Evolutionary conservation across 108 stramenopile genomes (phyloP), one percentile per base, ranked within the genome.

Genomic region (Craspedostauros australis): DNA sequence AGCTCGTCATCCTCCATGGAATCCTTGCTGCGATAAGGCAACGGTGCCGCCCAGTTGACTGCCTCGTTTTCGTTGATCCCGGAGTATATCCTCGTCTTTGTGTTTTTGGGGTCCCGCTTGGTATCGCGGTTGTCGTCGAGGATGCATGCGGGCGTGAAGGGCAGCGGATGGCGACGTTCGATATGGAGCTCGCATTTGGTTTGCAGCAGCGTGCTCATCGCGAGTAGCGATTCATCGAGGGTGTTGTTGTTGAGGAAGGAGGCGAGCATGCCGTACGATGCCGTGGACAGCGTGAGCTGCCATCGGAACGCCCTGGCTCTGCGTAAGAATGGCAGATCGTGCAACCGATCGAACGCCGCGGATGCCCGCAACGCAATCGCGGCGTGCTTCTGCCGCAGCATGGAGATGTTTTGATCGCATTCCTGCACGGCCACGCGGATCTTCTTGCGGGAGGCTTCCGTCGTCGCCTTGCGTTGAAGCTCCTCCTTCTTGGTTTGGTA

Each of bases 161-260:
- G 85, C 41, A 84, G 45, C 1, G 91, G 87, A 62, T 89, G 81
- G 42, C 91, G 66, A 44, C 66, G 75, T 64, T 93, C 87, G 18
- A 88, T 77, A 52, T 84, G 83, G 49, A 93, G 54, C 61, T 86
- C 84, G 60, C 91, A 93, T 26, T 82, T 80, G 45, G 70, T 87
- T 59, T 84, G 87, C 32, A 93, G 54, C 59, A 93, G 66, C 8
- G 76, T 66, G 39, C 67, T 84, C 87, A 93, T 93, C 14, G 83
- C 74, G 39, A 89, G 50, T 15, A 84, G 47, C 4, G 62, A 59
- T 5, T 64, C 68, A 41, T 79, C 59, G 16, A 55, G 19, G 27
- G 37, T 34, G 21, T 37, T 27, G 22, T 44, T 60, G 15, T 50
- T 49, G 31, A 88, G 59, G 47, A 81, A 93, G 0, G 67, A 36